phyloP scores from a whole-genome alignment of 371 early-diverging fungal genomes.

The Mortierella sp. region DNA sequence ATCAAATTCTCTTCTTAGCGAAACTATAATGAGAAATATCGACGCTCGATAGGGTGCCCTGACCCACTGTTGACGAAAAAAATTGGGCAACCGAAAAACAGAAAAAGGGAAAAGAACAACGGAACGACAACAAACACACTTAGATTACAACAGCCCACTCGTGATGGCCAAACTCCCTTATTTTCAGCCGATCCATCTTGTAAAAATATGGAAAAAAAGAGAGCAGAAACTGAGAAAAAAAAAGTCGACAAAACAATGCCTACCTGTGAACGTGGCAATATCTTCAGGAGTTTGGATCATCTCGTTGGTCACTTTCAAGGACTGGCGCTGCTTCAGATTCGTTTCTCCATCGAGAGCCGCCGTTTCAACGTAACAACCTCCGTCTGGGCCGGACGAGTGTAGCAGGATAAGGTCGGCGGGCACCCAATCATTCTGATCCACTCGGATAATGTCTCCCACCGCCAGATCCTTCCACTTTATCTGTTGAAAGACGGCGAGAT shows the following conservation, averaged over 20 bases:
- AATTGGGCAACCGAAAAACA: background rate
- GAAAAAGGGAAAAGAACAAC: background rate
- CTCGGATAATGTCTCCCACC: slow-evolving; percentile 85
- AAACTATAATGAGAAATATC: slow-evolving; percentile 5
- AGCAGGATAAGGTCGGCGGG: slow-evolving; percentile 81
- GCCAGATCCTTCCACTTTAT: slow-evolving; percentile 72
- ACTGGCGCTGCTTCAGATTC: slow-evolving; percentile 82
- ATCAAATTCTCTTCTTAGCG: background rate
- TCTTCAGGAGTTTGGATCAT: slow-evolving; percentile 65
- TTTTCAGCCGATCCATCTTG: background rate
- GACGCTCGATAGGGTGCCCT: background rate
- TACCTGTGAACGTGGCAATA: slow-evolving; percentile 55
- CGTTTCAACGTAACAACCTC: slow-evolving; percentile 83
- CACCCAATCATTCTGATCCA: slow-evolving; percentile 83
- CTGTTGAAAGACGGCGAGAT: slow-evolving; percentile 54
- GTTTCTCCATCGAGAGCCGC: slow-evolving; percentile 90
- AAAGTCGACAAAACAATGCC: background rate
- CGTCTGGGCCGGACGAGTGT: slow-evolving; percentile 72
- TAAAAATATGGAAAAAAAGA: background rate
- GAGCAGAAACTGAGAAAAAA: background rate
- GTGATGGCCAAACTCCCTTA: background rate
- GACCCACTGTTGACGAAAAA: background rate
- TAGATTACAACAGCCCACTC: background rate
- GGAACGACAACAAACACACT: background rate
- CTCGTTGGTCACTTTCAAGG: slow-evolving; percentile 63